A percentile compares a stretch with the other conserved stretches of the same genome.
Conservation (phyloP, 1,284 basidiomycete species). For the Takashimella koratensis region DNA sequence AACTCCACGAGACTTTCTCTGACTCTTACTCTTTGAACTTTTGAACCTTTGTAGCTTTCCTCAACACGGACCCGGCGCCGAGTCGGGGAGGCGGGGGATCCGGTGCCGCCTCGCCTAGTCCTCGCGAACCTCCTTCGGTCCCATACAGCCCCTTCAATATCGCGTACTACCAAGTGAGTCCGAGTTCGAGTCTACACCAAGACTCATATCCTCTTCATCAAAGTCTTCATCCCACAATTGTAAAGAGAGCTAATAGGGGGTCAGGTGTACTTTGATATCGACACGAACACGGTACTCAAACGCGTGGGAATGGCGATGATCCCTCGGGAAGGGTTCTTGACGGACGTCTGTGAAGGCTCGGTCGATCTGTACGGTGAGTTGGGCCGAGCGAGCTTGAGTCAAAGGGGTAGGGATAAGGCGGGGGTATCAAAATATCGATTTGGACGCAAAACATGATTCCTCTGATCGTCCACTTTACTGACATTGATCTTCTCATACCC, state of each 20-base stretch:
- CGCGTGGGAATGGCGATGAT: constrained; percentile 50
- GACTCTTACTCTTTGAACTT: neutral
- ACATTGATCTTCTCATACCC: too few species aligned
- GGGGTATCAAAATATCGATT: neutral
- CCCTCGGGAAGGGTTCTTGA: constrained; percentile 50
- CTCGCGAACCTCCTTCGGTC: constrained; percentile 15
- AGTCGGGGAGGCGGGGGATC: neutral
- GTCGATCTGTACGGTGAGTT: constrained; percentile 53
- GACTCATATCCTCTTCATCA: neutral
- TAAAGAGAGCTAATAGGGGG: too few species aligned
- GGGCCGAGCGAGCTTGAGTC: too few species aligned
- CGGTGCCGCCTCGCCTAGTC: neutral
- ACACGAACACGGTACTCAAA: constrained; percentile 48
- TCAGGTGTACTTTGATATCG: constrained; percentile 52
- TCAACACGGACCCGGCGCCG: constrained; percentile 17
- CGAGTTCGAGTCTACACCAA: too few species aligned
- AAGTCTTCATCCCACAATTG: too few species aligned
- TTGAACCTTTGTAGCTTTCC: constrained; percentile 22
- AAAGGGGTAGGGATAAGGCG: neutral
- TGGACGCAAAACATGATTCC: neutral
- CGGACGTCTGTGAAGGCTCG: constrained; percentile 49
- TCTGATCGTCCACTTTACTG: too few species aligned
- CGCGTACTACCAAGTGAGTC: constrained; percentile 48
- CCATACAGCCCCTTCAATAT: constrained; percentile 49
- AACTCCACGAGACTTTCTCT: too few species aligned